These are phyloP conservation scores for Beauveria pseudobassiana DNA, from an alignment of 2,329 filamentous ascomycete genomes.

Conservation along the genomic window DNA sequence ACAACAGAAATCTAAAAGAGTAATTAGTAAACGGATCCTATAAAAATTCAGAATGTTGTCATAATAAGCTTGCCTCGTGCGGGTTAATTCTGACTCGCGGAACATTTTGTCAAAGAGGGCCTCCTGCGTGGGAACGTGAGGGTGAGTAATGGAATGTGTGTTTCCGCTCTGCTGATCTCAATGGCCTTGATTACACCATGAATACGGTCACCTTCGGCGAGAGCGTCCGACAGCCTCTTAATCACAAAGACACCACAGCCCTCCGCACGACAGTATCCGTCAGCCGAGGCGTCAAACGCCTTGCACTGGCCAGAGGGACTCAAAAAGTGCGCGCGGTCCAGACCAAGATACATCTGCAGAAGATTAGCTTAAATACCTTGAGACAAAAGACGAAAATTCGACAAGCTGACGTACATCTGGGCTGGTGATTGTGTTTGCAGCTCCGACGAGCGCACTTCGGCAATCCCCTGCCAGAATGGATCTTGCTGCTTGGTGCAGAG, in stretches of 20 bases:
- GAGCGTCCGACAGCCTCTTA: conserved; percentile 37
- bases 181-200: conserved; percentile 30
- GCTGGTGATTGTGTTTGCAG: conserved; percentile 29
- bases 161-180: conserved; percentile 34
- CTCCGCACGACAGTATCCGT: conserved; percentile 46
- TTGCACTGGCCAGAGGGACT: conserved; percentile 20
- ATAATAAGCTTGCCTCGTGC: conserved; percentile 53
- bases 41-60: not conserved
- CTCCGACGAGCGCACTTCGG: conserved; percentile 28
- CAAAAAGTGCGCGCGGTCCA: conserved; percentile 17
- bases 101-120: conserved; percentile 31
- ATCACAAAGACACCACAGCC: conserved; percentile 36
- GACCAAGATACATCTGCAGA: conserved; percentile 4
- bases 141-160: conserved; percentile 21
- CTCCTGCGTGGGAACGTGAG: conserved; percentile 15
- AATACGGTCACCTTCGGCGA: conserved; percentile 36
- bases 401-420: not conserved
- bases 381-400: too few species aligned
- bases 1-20: not conserved
- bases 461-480: conserved; percentile 23
- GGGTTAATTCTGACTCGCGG: conserved; percentile 25
- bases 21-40: not conserved
- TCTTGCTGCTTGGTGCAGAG: conserved; percentile 25
- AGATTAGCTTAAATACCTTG: not conserved
- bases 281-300: conserved; percentile 21